phyloP scores from a whole-genome alignment of 1,284 basidiomycete genomes.

The Xerocomus cyaneibrunnescens region DNA sequence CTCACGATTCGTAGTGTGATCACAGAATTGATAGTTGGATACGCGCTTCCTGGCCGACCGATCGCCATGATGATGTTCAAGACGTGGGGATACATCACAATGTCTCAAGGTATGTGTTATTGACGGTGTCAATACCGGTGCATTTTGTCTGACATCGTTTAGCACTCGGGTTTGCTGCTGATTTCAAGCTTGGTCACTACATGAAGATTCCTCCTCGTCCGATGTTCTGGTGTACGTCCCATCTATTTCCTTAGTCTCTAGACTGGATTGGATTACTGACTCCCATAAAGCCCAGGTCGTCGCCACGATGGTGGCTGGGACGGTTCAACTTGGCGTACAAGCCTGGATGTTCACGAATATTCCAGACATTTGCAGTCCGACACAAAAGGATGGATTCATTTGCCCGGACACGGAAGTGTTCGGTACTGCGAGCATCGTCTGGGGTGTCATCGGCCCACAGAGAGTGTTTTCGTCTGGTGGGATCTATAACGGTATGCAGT shows the following conservation, averaged over 20 bases:
- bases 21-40: slow-evolving; percentile 49
- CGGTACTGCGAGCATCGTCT: slow-evolving; percentile 43
- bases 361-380: slow-evolving; percentile 26
- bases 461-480: slow-evolving; percentile 29
- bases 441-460: slow-evolving; percentile 44
- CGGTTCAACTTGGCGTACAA: slow-evolving; percentile 44
- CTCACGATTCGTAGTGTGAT: slow-evolving; percentile 32
- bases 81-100: slow-evolving; percentile 42
- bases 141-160: slow-evolving; percentile 2
- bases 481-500: slow-evolving; percentile 23
- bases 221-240: slow-evolving; percentile 40
- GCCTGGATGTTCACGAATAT: slow-evolving; percentile 41
- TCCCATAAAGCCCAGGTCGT: slow-evolving; percentile 37
- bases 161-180: slow-evolving; percentile 41
- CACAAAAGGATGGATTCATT: slow-evolving; percentile 37
- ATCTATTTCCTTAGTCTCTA: neutral
- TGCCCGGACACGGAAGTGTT: slow-evolving; percentile 41
- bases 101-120: slow-evolving; percentile 34
- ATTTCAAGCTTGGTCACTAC: slow-evolving; percentile 52
- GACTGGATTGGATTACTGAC: neutral
- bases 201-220: slow-evolving; percentile 54
- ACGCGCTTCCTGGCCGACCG: slow-evolving; percentile 44
- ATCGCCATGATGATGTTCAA: slow-evolving; percentile 50
- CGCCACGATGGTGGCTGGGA: slow-evolving; percentile 43
- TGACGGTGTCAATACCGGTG: too few species aligned